A percentile compares a stretch with the other conserved stretches of the same genome.
phyloP scores from a whole-genome alignment of 176 grass and related monocot genomes.

The Dendrocalamus sinicus region DNA sequence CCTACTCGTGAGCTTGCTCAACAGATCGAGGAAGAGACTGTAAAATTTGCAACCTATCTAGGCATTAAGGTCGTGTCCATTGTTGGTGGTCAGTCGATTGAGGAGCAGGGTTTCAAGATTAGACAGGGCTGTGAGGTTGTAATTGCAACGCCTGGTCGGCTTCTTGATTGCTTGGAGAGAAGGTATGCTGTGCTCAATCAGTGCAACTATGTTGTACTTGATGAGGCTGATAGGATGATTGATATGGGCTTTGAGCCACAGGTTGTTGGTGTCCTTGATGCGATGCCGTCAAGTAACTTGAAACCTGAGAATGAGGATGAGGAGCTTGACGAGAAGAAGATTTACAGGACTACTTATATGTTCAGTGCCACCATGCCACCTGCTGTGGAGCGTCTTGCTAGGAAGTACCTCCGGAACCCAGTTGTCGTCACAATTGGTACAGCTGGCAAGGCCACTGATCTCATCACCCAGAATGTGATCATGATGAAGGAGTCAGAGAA shows the following conservation, averaged over 20 bases:
- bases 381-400: constrained; percentile 90
- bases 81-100: constrained; percentile 96
- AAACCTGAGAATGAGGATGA: constrained; percentile 99
- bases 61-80: constrained; percentile 97
- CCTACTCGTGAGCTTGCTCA: constrained; percentile 97
- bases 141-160: constrained; percentile 89
- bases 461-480: constrained; percentile 91
- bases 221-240: constrained; percentile 99
- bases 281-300: constrained; percentile 97
- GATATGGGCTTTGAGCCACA: constrained; percentile 99
- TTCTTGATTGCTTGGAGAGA: constrained; percentile 96
- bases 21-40: constrained; percentile 97
- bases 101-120: constrained; percentile 95
- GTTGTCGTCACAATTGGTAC: constrained; percentile 97
- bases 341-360: constrained; percentile 98
- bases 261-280: constrained; percentile 92
- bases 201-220: constrained; percentile 97
- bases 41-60: constrained; percentile 93
- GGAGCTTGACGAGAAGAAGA: constrained; percentile 92
- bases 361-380: constrained; percentile 99
- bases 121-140: constrained; percentile 97
- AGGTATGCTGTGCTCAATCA: constrained; percentile 96
- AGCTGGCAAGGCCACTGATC: constrained; percentile 93
- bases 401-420: constrained; percentile 94
- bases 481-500: constrained; percentile 93